These are phyloP conservation scores for Leishmania turanica DNA, from an alignment of 208 protist species.

Conservation along the genomic window DNA sequence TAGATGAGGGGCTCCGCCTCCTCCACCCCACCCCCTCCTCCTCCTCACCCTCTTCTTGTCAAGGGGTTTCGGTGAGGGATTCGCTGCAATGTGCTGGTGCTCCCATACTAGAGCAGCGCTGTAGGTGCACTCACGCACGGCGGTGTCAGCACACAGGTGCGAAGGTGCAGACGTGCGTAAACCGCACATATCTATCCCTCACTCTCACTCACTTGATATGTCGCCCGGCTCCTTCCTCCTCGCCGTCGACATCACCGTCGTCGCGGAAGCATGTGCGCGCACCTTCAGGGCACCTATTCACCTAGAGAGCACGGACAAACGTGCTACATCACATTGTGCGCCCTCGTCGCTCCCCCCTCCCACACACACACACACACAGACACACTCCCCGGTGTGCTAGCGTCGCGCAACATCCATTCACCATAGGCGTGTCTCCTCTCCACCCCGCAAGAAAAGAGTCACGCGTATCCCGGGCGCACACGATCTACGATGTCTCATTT, in stretches of 20 bases:
- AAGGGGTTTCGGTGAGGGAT: background rate
- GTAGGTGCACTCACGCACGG: background rate
- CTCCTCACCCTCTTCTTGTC: background rate
- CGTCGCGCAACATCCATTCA: background rate
- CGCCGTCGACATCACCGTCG: background rate
- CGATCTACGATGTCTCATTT: background rate
- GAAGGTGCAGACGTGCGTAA: background rate
- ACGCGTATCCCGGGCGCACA: background rate
- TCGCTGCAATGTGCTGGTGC: background rate
- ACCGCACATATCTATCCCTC: background rate
- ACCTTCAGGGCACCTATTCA: background rate
- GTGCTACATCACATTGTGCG: background rate
- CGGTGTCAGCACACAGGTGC: background rate
- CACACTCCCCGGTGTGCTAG: background rate
- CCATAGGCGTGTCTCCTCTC: background rate
- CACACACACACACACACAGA: background rate
- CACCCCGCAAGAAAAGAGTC: background rate
- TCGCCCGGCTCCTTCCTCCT: background rate
- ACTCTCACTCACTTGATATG: background rate
- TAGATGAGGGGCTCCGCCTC: background rate
- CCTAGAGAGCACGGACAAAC: background rate
- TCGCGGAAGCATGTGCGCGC: background rate
- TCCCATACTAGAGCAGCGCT: background rate
- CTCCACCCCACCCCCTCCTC: background rate
- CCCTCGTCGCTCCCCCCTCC: background rate